Evolutionary conservation across 139 green algal species (phyloP), one percentile per base, ranked within the genome.

Genomic region (Coelastrella sp.): DNA sequence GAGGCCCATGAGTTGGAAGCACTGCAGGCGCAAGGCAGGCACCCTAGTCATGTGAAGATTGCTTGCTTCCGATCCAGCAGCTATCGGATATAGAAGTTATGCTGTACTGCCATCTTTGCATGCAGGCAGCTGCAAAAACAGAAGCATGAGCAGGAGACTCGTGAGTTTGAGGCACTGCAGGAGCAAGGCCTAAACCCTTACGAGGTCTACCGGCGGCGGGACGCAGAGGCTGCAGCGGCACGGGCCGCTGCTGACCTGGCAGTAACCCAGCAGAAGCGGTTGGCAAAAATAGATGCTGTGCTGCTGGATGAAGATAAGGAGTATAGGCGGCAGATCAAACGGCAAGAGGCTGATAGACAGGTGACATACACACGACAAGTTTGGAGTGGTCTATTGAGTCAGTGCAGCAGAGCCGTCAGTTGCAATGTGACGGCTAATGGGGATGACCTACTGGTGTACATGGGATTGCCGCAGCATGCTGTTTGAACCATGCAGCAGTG

Each of bases 171-270:
- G 10, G 73, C 73, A 5, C 59, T 94, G 47, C 58, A 79, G 17
- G 80, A 91, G 64, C 61, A 64, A 65, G 93, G 93, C 2, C 89
- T 94, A 11, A 96, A 96, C 91, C 94, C 94, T 0, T 96, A 96
- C 73, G 93, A 96, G 91, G 90, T 96, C 5, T 94, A 94, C 85
- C 68, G 93, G 4, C 10, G 14, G 8, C 20, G 47, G 22, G 60
- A 83, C 58, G 75, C 64, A n/a, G 66, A 87, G 77, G 57, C 66
- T 8, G 77, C 86, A 13, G 54, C 22, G 20, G 54, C 76, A n/a
- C 90, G 87, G 61, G 73, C 80, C 60, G 76, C 75, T 6, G 81
- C 89, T 16, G 56, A 85, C 61, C 47, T 90, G 65, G 47, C 71
- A 65, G 22, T 58, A 68, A n/a, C 64, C 3, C 83, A 93, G 91